phyloP scores from a whole-genome alignment of 2,329 filamentous ascomycete species.

The Penicillium sp. region DNA sequence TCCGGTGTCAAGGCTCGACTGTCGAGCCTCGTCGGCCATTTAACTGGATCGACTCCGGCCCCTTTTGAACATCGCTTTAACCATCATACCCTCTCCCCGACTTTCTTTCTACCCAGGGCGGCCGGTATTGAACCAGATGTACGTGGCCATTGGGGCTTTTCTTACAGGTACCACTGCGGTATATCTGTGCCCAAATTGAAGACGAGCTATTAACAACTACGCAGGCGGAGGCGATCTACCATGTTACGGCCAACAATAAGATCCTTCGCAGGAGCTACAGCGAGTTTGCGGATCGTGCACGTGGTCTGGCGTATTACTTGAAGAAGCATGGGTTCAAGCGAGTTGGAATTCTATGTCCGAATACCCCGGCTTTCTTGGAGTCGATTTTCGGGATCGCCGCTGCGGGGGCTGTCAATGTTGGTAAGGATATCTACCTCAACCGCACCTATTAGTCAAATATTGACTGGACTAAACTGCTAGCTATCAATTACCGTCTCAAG shows the following conservation, averaged over 20 bases:
- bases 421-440: conserved; percentile 29
- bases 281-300: conserved; percentile 77
- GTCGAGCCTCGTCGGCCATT: conserved; percentile 29
- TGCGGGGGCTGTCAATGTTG: conserved; percentile 71
- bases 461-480: conserved; percentile 37
- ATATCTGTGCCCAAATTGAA: neutral
- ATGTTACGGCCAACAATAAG: conserved; percentile 72
- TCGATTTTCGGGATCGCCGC: conserved; percentile 81
- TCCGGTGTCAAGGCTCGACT: conserved; percentile 25
- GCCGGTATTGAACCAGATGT: conserved; percentile 80
- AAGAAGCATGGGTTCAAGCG: conserved; percentile 66
- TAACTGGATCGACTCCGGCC: conserved; percentile 14
- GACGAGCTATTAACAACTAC: neutral
- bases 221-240: conserved; percentile 73
- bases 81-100: conserved; percentile 67
- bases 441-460: neutral
- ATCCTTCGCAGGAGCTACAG: conserved; percentile 70
- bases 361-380: conserved; percentile 92
- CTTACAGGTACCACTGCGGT: neutral
- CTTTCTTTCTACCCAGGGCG: conserved; percentile 78
- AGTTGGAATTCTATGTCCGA: conserved; percentile 81
- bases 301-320: conserved; percentile 83
- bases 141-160: conserved; percentile 15
- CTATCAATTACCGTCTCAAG: conserved; percentile 70
- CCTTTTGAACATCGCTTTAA: conserved; percentile 35